Conservation (phyloP, 495 filamentous ascomycete species). For the Hyaloscypha variabilis region DNA sequence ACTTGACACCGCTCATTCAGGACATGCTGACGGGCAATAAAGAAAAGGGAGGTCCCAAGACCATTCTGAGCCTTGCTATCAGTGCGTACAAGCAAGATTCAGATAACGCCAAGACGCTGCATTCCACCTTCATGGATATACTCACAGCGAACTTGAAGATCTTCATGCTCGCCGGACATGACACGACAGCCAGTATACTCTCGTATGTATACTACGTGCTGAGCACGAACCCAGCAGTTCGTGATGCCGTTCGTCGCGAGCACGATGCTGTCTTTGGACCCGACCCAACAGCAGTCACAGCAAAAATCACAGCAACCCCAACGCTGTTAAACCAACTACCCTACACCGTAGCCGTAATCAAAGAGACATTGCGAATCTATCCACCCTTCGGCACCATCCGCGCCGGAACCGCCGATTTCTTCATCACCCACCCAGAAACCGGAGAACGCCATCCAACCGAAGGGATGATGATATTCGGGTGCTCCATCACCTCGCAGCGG, state of each 20-base stretch:
- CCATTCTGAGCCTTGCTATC: slow-evolving; percentile 14
- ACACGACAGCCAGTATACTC: slow-evolving; percentile 39
- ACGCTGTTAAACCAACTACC: slow-evolving; percentile 39
- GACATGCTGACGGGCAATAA: not conserved
- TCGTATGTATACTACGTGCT: slow-evolving; percentile 36
- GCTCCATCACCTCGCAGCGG: slow-evolving; percentile 32
- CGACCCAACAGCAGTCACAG: slow-evolving; percentile 15
- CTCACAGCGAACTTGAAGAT: slow-evolving; percentile 25
- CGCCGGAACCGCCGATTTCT: not conserved
- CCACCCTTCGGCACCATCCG: slow-evolving; percentile 31
- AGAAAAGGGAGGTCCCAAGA: slow-evolving; percentile 11
- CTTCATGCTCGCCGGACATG: slow-evolving; percentile 46
- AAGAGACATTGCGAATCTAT: slow-evolving; percentile 46
- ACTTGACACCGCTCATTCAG: slow-evolving; percentile 7
- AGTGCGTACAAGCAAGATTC: not conserved
- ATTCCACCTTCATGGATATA: slow-evolving; percentile 4
- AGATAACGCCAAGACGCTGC: not conserved
- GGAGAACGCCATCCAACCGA: slow-evolving; percentile 22
- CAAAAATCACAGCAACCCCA: slow-evolving; percentile 30
- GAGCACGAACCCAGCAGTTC: slow-evolving; percentile 24
- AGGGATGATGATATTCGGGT: slow-evolving; percentile 36
- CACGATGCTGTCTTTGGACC: slow-evolving; percentile 37
- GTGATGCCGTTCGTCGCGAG: slow-evolving; percentile 33
- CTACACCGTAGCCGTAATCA: slow-evolving; percentile 46
- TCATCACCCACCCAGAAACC: slow-evolving; percentile 15